Percentiles rank a stretch among this genome's conserved stretches.
phyloP scores from a whole-genome alignment of 108 stramenopile genomes.

The Skeletonema tropicum region DNA sequence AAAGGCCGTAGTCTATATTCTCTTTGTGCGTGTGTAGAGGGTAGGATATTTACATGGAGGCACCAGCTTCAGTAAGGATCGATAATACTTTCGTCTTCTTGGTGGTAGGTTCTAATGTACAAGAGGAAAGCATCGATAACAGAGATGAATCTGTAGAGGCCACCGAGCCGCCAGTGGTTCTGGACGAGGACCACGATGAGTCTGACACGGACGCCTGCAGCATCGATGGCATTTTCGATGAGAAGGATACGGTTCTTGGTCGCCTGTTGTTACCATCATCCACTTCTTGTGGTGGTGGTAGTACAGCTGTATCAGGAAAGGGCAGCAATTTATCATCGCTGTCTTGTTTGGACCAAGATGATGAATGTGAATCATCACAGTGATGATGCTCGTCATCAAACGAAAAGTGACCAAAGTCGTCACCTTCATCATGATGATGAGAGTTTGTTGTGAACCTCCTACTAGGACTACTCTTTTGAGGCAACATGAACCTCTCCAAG shows the following conservation, averaged over 20 bases:
- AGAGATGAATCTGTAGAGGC: constrained; percentile 2
- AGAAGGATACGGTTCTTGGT: constrained; percentile 3
- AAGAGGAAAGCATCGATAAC: constrained; percentile 1
- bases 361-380: neutral
- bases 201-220: constrained; percentile 2
- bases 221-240: neutral
- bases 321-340: neutral
- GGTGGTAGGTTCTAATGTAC: neutral
- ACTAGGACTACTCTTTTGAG: neutral
- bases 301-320: neutral
- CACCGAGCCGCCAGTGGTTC: neutral
- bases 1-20: neutral
- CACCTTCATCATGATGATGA: neutral
- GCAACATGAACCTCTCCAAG: neutral
- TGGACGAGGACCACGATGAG: neutral
- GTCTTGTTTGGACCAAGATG: neutral
- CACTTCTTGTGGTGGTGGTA: neutral
- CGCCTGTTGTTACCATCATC: neutral
- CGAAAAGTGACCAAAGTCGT: neutral
- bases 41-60: neutral
- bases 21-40: neutral
- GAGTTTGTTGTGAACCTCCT: neutral
- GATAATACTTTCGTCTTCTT: neutral
- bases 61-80: neutral
- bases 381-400: neutral